Evolutionary conservation across 164 flowering plant species (phyloP).

Genomic region (Tetracentron sinense): DNA sequence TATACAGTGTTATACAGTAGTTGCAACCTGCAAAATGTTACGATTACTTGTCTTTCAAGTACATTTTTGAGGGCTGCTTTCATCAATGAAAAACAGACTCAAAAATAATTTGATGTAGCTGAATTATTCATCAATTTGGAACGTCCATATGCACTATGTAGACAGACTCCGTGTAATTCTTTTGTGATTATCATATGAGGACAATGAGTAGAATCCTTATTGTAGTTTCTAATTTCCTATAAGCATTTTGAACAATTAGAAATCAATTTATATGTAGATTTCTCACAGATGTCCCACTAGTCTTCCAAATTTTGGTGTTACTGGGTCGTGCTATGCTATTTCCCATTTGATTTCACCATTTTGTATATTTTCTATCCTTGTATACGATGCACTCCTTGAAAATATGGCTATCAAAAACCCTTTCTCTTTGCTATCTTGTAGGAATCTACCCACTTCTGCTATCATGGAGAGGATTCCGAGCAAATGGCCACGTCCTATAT

Average conservation of each 20-base stretch:
- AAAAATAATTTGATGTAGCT: too few species aligned
- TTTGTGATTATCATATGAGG: not conserved
- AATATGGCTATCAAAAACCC: not conserved
- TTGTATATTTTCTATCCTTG: not conserved
- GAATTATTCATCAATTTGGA: too few species aligned
- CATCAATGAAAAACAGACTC: not conserved
- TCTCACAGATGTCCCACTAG: not conserved
- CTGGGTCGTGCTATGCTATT: not conserved
- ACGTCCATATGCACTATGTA: too few species aligned
- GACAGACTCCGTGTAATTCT: too few species aligned
- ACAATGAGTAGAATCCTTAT: not conserved
- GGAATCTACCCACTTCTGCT: constrained; percentile 83
- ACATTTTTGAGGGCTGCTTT: not conserved
- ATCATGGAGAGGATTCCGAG: constrained; percentile 97
- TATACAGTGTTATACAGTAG: not conserved
- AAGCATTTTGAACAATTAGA: not conserved
- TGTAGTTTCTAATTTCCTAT: not conserved
- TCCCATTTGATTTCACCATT: not conserved
- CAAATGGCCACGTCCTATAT: constrained; percentile 96
- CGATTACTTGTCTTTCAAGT: not conserved
- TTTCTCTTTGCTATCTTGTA: constrained; percentile 18
- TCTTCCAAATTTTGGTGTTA: not conserved
- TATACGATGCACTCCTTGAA: not conserved
- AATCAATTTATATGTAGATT: not conserved
- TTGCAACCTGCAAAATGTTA: not conserved